Conservation (phyloP, 1,284 basidiomycete species). For the Tilletiopsis washingtonensis region DNA sequence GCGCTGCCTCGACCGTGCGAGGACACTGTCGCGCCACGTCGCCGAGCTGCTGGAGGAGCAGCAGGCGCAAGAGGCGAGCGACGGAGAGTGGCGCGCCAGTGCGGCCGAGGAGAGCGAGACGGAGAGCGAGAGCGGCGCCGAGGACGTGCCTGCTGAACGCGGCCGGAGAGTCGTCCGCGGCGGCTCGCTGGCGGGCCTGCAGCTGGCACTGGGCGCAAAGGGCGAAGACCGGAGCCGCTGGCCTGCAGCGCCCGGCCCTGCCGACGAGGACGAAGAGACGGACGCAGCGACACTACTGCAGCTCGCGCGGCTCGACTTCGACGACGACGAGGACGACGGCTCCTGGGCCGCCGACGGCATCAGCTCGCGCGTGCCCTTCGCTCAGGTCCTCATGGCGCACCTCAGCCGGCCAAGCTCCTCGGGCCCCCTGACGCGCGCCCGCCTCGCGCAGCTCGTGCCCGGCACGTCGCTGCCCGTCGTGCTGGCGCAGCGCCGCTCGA, state of each 20-base stretch:
- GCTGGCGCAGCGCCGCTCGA: background rate
- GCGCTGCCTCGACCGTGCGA: no score
- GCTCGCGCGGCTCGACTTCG: slow-evolving; percentile 1
- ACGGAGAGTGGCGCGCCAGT: no score
- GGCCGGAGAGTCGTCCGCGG: no score
- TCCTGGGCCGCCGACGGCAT: background rate
- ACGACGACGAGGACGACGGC: background rate
- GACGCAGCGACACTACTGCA: background rate
- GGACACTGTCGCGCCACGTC: no score
- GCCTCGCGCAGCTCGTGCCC: background rate
- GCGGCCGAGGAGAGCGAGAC: no score
- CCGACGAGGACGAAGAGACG: slow-evolving; percentile 1
- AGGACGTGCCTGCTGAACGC: no score
- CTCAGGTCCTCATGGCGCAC: slow-evolving; percentile 4
- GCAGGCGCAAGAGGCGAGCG: no score
- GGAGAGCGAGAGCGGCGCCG: no score
- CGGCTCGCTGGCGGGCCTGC: background rate
- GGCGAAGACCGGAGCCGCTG: background rate
- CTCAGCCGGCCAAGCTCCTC: background rate
- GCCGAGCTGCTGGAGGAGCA: no score
- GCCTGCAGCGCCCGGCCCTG: background rate
- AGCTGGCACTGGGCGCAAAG: background rate
- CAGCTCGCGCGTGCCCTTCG: background rate
- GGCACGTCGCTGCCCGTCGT: background rate
- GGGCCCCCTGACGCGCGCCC: background rate